Evolutionary conservation across 495 filamentous ascomycete species (phyloP).

Genomic region (Penicillium manginii): DNA sequence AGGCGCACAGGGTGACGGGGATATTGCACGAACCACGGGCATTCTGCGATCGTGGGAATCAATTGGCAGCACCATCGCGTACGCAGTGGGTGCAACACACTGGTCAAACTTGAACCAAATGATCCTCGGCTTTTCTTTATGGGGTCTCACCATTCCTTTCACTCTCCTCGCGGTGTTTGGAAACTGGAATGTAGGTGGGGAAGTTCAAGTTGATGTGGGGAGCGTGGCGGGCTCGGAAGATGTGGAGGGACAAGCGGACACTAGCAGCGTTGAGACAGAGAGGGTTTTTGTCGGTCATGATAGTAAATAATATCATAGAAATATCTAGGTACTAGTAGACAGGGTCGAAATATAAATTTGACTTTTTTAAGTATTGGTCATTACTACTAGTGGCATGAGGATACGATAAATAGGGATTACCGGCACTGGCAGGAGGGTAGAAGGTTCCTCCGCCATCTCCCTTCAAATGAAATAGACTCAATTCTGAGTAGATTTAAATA

Average conservation of each 20-base stretch:
- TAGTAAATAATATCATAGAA: not conserved
- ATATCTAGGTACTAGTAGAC: too few species aligned
- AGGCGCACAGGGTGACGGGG: constrained; percentile 37
- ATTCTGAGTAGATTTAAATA: too few species aligned
- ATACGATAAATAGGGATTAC: too few species aligned
- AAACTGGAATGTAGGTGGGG: constrained; percentile 14
- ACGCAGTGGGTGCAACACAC: constrained; percentile 48
- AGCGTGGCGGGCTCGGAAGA: constrained; percentile 1
- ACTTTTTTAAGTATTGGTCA: too few species aligned
- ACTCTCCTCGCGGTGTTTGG: constrained; percentile 23
- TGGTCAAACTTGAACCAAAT: constrained; percentile 28
- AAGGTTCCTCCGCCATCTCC: too few species aligned
- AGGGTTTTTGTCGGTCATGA: constrained; percentile 9
- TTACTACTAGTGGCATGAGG: too few species aligned
- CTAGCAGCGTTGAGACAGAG: constrained; percentile 22
- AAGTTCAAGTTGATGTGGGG: not conserved
- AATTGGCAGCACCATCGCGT: constrained; percentile 52
- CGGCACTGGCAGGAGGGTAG: too few species aligned
- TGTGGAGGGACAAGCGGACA: constrained; percentile 9
- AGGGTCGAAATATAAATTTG: too few species aligned
- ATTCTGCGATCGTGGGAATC: constrained; percentile 54
- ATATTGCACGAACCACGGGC: constrained; percentile 52
- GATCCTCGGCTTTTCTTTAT: constrained; percentile 20
- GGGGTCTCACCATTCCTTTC: constrained; percentile 26
- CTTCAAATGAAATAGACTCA: too few species aligned